A percentile compares a stretch with the other conserved stretches of the same genome.
phyloP scores from a whole-genome alignment of 2,329 filamentous ascomycete genomes.

The Penicillium capsulatum region DNA sequence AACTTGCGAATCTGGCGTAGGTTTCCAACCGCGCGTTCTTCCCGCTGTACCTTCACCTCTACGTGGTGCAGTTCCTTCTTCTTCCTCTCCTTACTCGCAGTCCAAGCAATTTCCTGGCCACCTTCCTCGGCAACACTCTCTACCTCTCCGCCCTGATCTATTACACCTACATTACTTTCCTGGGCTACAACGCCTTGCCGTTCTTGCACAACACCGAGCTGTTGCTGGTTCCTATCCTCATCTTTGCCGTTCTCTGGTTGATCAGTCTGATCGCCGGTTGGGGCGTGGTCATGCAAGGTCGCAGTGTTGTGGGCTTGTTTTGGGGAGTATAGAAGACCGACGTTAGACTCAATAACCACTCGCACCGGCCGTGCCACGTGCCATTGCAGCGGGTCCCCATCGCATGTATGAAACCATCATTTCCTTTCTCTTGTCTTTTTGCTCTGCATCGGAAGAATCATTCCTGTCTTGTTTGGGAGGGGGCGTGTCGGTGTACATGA shows the following conservation, averaged over 20 bases:
- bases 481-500: slow-evolving; percentile 28
- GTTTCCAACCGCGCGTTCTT: slow-evolving; percentile 64
- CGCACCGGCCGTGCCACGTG: neutral
- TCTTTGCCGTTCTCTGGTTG: slow-evolving; percentile 58
- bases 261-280: slow-evolving; percentile 47
- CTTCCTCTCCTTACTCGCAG: slow-evolving; percentile 54
- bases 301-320: slow-evolving; percentile 42
- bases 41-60: slow-evolving; percentile 63
- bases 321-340: slow-evolving; percentile 36
- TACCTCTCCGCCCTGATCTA: slow-evolving; percentile 63
- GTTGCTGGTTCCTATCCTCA: slow-evolving; percentile 58
- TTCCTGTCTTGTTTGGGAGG: slow-evolving; percentile 8
- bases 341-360: no score
- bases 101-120: slow-evolving; percentile 41
- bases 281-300: slow-evolving; percentile 44
- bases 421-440: slow-evolving; percentile 8
- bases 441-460: slow-evolving; percentile 16
- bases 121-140: slow-evolving; percentile 61
- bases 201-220: slow-evolving; percentile 65
- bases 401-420: slow-evolving; percentile 16
- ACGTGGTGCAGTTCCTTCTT: slow-evolving; percentile 63
- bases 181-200: slow-evolving; percentile 65
- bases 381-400: neutral
- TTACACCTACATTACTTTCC: slow-evolving; percentile 65
- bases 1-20: slow-evolving; percentile 26